These are phyloP conservation scores for Cardiospermum halicacabum DNA, from an alignment of 345 rosid species.

Conservation along the genomic window DNA sequence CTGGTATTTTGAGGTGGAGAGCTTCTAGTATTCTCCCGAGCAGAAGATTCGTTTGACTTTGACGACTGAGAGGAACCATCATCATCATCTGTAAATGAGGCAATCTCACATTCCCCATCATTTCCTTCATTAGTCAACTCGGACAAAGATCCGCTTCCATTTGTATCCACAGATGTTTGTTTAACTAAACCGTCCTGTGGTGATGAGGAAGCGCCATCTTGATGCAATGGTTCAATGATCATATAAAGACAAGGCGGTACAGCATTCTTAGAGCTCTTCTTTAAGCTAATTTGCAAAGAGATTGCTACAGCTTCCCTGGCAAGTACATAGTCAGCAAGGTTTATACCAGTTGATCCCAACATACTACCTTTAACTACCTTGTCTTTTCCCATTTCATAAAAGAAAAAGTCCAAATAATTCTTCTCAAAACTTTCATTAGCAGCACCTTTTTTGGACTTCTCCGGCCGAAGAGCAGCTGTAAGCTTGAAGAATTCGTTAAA, in stretches of 20 bases:
- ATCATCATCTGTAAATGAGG: constrained; percentile 75
- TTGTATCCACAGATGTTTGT: constrained; percentile 43
- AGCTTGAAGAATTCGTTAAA: constrained; percentile 62
- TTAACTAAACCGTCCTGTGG: constrained; percentile 25
- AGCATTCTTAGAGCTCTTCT: constrained; percentile 51
- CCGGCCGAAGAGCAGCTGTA: constrained; percentile 39
- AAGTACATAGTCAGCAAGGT: constrained; percentile 75
- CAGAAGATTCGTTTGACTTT: constrained; percentile 39
- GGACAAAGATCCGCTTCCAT: constrained; percentile 55
- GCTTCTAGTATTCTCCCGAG: constrained; percentile 28
- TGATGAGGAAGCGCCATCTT: constrained; percentile 33
- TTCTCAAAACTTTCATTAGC: constrained; percentile 48
- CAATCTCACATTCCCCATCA: constrained; percentile 52
- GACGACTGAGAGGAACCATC: constrained; percentile 57
- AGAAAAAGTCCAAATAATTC: constrained; percentile 59
- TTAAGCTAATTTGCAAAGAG: constrained; percentile 49
- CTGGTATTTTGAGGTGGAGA: constrained; percentile 33
- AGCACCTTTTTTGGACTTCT: constrained; percentile 41
- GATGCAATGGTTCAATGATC: constrained; percentile 54
- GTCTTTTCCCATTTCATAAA: constrained; percentile 63
- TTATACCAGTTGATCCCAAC: constrained; percentile 69
- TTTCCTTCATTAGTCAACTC: constrained; percentile 50
- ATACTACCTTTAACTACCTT: constrained; percentile 62
- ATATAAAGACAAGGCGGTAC: constrained; percentile 53
- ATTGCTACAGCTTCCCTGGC: constrained; percentile 39